phyloP scores from a whole-genome alignment of 441 rosid genomes.

The Capsella rubella region DNA sequence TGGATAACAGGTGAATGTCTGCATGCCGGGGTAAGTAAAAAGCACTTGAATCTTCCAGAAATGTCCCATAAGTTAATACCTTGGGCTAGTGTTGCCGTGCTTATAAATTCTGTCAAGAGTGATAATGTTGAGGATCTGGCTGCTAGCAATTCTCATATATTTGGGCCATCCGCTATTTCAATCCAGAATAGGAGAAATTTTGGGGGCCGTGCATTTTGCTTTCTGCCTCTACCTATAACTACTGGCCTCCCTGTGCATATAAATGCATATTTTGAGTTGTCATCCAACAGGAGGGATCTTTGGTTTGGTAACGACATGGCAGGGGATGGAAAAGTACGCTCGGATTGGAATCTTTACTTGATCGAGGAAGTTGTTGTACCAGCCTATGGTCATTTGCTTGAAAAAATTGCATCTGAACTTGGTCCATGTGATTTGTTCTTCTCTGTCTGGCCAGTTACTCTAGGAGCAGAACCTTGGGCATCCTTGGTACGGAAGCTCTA shows the following conservation, averaged over 20 bases:
- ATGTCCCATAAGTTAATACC: conserved; percentile 85
- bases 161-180: conserved; percentile 63
- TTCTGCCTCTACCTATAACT: conserved; percentile 89
- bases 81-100: conserved; percentile 98
- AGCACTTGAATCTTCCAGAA: conserved; percentile 51
- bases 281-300: conserved; percentile 98
- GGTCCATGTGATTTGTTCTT: conserved; percentile 88
- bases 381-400: conserved; percentile 95
- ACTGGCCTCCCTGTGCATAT: conserved; percentile 96
- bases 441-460: conserved; percentile 87
- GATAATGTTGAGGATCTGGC: conserved; percentile 42
- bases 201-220: conserved; percentile 98
- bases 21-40: conserved; percentile 61
- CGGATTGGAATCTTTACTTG: conserved; percentile 96
- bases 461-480: conserved; percentile 94
- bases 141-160: conserved; percentile 52
- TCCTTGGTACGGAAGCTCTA: conserved; percentile 83
- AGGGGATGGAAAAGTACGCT: conserved; percentile 94
- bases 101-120: conserved; percentile 68
- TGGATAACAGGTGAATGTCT: conserved; percentile 97
- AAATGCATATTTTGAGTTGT: conserved; percentile 96
- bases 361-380: conserved; percentile 89
- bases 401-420: conserved; percentile 81
- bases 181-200: conserved; percentile 60
- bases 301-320: conserved; percentile 99